phyloP scores from a whole-genome alignment of 139 green algal species.

The Picochlorum sp. region DNA sequence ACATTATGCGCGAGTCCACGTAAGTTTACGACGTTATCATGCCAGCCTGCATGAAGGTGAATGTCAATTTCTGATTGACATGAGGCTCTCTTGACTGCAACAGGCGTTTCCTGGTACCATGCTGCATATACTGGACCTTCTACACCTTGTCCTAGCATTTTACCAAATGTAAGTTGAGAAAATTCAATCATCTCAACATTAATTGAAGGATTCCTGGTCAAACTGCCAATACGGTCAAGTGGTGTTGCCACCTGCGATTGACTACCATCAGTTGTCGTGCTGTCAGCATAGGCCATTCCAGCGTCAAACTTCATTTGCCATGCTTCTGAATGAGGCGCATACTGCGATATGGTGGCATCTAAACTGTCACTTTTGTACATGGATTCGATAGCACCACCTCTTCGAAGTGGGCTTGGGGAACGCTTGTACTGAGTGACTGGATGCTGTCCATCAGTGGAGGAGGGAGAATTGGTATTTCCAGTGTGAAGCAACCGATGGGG shows the following conservation, averaged over 20 bases:
- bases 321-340: background rate
- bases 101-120: conserved; percentile 36
- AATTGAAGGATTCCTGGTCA: background rate
- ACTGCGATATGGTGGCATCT: background rate
- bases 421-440: background rate
- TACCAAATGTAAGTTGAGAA: conserved; percentile 16
- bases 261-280: background rate
- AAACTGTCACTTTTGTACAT: background rate
- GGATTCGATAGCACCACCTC: background rate
- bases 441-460: background rate
- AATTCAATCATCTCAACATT: conserved; percentile 27
- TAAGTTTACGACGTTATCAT: conserved; percentile 45
- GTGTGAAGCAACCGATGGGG: background rate
- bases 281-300: background rate
- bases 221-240: background rate
- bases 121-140: conserved; percentile 43
- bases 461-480: background rate
- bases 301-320: conserved; percentile 1
- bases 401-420: background rate
- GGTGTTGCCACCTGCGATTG: background rate
- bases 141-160: conserved; percentile 27
- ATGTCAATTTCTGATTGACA: conserved; percentile 35
- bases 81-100: conserved; percentile 33
- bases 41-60: conserved; percentile 34
- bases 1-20: conserved; percentile 28